Percentiles rank a stretch among this genome's conserved stretches.
Evolutionary conservation across 371 early-diverging fungal genomes (phyloP).

Genomic region (Syncephalastrum racemosum): DNA sequence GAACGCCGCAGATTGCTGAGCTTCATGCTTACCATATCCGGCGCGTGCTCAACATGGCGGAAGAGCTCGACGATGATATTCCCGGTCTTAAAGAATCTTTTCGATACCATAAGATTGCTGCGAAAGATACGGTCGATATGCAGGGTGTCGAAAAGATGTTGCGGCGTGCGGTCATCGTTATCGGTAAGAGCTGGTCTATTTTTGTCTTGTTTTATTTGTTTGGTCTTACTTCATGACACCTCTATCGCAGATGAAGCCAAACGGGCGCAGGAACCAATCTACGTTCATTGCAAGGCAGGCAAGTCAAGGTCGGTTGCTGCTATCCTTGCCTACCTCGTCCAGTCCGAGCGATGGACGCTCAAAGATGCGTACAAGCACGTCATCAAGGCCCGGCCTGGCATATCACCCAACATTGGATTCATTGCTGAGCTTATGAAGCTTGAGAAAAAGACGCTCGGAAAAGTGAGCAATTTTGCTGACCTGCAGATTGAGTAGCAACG

Average conservation of each 20-base stretch:
- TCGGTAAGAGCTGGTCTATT: slow-evolving; percentile 40
- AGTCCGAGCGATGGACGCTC: slow-evolving; percentile 66
- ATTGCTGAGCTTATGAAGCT: slow-evolving; percentile 72
- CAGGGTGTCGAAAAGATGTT: slow-evolving; percentile 56
- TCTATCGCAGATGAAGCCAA: slow-evolving; percentile 34
- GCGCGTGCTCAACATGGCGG: slow-evolving; percentile 64
- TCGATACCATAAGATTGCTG: slow-evolving; percentile 54
- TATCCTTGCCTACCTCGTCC: slow-evolving; percentile 75
- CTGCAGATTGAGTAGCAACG: no score
- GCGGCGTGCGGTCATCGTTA: slow-evolving; percentile 51
- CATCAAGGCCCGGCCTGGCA: slow-evolving; percentile 61
- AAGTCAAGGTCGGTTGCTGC: slow-evolving; percentile 80
- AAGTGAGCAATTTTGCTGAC: slow-evolving; percentile 38
- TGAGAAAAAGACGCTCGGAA: slow-evolving; percentile 64
- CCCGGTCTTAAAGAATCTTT: slow-evolving; percentile 42
- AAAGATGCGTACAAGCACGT: slow-evolving; percentile 74
- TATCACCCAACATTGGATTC: slow-evolving; percentile 89
- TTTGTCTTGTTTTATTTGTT: slow-evolving; percentile 6
- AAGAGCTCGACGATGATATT: slow-evolving; percentile 64
- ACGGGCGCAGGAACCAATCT: slow-evolving; percentile 57
- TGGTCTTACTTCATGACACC: background rate
- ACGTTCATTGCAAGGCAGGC: slow-evolving; percentile 88
- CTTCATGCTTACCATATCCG: slow-evolving; percentile 43
- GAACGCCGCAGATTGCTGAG: slow-evolving; percentile 36
- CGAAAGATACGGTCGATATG: slow-evolving; percentile 62